These are phyloP conservation scores for Paratinospora sagittata DNA, from an alignment of 164 flowering plant genomes.

Conservation along the genomic window DNA sequence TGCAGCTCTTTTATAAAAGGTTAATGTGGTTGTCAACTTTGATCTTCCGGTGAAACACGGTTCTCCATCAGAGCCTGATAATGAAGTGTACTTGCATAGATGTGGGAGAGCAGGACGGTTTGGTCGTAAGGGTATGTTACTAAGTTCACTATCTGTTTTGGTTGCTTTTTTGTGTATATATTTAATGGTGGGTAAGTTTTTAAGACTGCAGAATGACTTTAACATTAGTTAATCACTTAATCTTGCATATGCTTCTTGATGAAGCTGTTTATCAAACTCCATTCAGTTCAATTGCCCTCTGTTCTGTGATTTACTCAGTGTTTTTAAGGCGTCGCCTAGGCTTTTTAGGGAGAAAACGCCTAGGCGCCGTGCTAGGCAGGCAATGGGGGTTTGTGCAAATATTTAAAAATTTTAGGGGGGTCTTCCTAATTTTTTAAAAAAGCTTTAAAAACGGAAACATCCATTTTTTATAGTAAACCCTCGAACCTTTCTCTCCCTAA, in stretches of 20 bases:
- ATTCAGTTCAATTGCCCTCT: not conserved
- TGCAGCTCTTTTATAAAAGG: conserved; percentile 34
- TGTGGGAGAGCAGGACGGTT: conserved; percentile 95
- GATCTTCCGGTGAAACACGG: conserved; percentile 56
- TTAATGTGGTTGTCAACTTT: conserved; percentile 72
- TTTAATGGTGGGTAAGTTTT: not conserved
- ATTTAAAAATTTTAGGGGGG: too few relatives aligned
- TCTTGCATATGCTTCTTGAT: not conserved
- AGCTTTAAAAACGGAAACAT: too few relatives aligned
- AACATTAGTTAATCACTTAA: not conserved
- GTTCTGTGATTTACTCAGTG: not conserved
- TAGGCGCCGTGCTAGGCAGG: too few relatives aligned
- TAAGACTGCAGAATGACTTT: not conserved
- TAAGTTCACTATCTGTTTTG: not conserved
- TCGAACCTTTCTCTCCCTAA: too few relatives aligned
- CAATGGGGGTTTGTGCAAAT: too few relatives aligned
- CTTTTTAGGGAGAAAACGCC: too few relatives aligned
- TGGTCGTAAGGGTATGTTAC: conserved; percentile 80
- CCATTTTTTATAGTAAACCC: too few relatives aligned
- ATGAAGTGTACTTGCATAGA: conserved; percentile 87
- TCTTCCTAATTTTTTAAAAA: too few relatives aligned
- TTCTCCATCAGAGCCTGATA: conserved; percentile 53
- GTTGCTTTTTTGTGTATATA: not conserved
- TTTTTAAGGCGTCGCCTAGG: too few relatives aligned
- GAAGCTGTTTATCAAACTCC: not conserved